phyloP scores from a whole-genome alignment of 1,284 basidiomycete species.

The Apiotrichum domesticum region DNA sequence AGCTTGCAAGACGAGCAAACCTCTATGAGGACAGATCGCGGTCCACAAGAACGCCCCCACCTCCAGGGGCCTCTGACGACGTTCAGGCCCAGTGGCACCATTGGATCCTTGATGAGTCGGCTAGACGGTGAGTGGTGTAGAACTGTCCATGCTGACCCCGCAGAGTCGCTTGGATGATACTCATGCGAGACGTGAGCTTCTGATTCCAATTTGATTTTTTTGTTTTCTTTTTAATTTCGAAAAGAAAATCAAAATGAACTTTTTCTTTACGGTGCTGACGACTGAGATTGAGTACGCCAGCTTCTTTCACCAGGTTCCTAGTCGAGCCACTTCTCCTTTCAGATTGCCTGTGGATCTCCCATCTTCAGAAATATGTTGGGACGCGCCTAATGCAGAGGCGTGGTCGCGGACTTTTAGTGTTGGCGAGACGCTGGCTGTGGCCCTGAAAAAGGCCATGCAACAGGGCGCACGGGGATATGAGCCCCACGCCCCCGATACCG shows the following conservation, averaged over 20 bases:
- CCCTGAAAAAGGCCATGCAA: neutral
- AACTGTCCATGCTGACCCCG: neutral
- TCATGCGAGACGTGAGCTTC: conserved; percentile 4
- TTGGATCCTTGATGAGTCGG: conserved; percentile 8
- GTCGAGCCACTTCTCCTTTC: conserved; percentile 5
- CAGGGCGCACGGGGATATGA: neutral
- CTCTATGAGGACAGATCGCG: conserved; percentile 2
- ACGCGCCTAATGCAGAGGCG: neutral
- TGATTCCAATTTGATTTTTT: neutral
- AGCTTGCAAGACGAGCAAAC: conserved; percentile 3
- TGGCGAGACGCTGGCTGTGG: conserved; percentile 8
- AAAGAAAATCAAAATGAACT: too few species aligned
- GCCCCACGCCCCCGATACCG: neutral
- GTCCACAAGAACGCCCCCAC: neutral
- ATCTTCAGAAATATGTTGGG: conserved; percentile 5
- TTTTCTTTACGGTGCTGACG: neutral
- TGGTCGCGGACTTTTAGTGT: neutral
- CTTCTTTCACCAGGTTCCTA: conserved; percentile 8
- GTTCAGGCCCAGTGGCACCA: conserved; percentile 2
- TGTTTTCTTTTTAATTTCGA: too few species aligned
- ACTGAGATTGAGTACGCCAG: conserved; percentile 7
- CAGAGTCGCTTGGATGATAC: conserved; percentile 5
- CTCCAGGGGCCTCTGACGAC: neutral
- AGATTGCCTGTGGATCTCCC: conserved; percentile 4
- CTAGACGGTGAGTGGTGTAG: neutral